phyloP scores from a whole-genome alignment of 106 monocot genomes.

The Triglochin maritima region DNA sequence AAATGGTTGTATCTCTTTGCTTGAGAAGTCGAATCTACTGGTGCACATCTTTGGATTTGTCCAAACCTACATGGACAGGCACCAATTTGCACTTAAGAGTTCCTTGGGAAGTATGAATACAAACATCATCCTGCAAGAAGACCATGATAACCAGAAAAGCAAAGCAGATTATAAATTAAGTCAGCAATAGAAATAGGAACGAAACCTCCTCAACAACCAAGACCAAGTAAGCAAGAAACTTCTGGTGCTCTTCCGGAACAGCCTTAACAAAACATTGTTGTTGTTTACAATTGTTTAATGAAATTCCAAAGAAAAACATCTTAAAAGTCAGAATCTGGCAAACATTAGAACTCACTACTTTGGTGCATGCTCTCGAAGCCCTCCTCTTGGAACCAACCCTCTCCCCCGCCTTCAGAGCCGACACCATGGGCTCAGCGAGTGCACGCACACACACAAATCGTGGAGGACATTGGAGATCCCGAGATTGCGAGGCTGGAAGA shows the following conservation, averaged over 20 bases:
- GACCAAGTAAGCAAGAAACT: constrained; percentile 59
- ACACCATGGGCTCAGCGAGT: too few species aligned
- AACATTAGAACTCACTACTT: too few species aligned
- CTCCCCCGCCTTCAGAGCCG: too few species aligned
- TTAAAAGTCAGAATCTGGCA: too few species aligned
- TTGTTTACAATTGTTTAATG: too few species aligned
- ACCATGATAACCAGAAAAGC: neutral
- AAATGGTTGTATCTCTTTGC: constrained; percentile 55
- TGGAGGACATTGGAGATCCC: too few species aligned
- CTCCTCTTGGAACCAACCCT: constrained; percentile 84
- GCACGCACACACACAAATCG: too few species aligned
- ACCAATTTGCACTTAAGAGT: constrained; percentile 54
- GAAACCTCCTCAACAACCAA: constrained; percentile 92
- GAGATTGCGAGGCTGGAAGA: too few species aligned
- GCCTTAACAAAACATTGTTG: constrained; percentile 58
- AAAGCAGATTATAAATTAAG: too few species aligned
- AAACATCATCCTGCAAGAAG: constrained; percentile 50
- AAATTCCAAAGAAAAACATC: too few species aligned
- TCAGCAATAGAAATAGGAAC: too few species aligned
- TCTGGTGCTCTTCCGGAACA: constrained; percentile 73
- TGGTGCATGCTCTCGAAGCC: constrained; percentile 78
- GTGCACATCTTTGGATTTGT: constrained; percentile 44
- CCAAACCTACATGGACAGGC: constrained; percentile 84
- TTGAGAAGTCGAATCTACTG: constrained; percentile 48
- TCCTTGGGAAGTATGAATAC: constrained; percentile 41